These are phyloP conservation scores for Coriolopsis trogii DNA, from an alignment of 1,284 basidiomycete genomes.

Conservation along the genomic window DNA sequence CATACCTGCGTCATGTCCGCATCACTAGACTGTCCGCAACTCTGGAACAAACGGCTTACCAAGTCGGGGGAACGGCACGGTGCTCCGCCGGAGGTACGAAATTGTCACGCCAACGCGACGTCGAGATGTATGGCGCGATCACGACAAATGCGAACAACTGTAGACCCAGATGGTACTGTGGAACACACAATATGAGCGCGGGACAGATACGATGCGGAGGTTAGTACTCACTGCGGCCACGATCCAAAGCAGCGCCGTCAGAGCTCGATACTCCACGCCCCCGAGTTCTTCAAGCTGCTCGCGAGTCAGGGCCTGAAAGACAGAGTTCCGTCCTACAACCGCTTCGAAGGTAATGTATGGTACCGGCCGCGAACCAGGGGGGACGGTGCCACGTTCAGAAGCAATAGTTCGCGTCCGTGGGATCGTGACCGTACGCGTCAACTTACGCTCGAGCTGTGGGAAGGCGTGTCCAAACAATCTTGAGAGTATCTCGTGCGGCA, in stretches of 20 bases:
- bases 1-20: no score
- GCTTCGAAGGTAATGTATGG: slow-evolving; percentile 90
- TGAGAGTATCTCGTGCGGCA: slow-evolving; percentile 64
- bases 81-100: slow-evolving; percentile 62
- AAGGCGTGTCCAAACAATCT: slow-evolving; percentile 30
- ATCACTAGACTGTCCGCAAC: no score
- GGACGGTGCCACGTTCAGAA: slow-evolving; percentile 32
- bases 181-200: neutral
- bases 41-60: no score
- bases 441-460: slow-evolving; percentile 30
- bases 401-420: slow-evolving; percentile 35
- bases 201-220: neutral
- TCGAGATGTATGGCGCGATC: slow-evolving; percentile 78
- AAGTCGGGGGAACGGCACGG: slow-evolving; percentile 57
- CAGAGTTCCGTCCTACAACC: slow-evolving; percentile 86
- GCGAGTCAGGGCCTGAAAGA: slow-evolving; percentile 77
- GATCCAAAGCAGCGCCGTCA: slow-evolving; percentile 81
- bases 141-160: slow-evolving; percentile 45
- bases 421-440: slow-evolving; percentile 34
- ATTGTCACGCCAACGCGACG: slow-evolving; percentile 50
- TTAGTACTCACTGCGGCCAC: slow-evolving; percentile 45
- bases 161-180: slow-evolving; percentile 60
- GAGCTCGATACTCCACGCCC: slow-evolving; percentile 90
- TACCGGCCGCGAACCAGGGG: slow-evolving; percentile 55
- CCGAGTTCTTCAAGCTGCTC: slow-evolving; percentile 92